Evolutionary conservation across 176 grass and related monocot genomes (phyloP).

Genomic region (Cymbopogon citratus): DNA sequence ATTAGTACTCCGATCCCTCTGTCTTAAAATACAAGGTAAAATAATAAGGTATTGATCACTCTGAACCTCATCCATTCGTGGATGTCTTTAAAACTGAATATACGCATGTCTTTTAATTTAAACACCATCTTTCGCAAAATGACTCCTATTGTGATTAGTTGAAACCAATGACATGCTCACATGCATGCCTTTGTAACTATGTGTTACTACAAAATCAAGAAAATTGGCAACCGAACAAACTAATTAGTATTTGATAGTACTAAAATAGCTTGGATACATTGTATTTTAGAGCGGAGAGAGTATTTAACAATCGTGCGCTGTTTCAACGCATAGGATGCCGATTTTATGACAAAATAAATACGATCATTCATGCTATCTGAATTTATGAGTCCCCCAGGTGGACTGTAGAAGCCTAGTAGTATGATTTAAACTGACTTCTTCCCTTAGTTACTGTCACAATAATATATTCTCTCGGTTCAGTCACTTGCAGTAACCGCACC

Average conservation of each 20-base stretch:
- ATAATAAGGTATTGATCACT: neutral
- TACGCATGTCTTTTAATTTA: neutral
- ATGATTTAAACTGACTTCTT: neutral
- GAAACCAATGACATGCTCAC: neutral
- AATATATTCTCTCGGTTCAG: neutral
- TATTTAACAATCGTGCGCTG: neutral
- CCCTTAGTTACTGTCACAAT: slow-evolving; percentile 25
- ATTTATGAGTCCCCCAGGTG: neutral
- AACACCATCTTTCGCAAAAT: neutral
- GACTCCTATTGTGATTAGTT: neutral
- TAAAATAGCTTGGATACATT: too few species aligned
- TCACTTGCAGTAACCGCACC: neutral
- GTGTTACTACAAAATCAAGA: too few species aligned
- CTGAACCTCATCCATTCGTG: too few species aligned
- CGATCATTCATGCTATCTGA: neutral
- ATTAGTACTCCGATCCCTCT: neutral
- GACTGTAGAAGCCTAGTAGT: neutral
- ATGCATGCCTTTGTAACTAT: too few species aligned
- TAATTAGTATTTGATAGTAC: too few species aligned
- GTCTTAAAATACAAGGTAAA: too few species aligned
- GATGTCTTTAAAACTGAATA: neutral
- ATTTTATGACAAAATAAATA: slow-evolving; percentile 7
- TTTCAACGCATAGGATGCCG: slow-evolving; percentile 28
- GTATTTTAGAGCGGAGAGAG: neutral
- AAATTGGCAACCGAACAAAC: too few species aligned